Conservation (phyloP, 1,139 yeast genomes). For the Kazachstania sp. region DNA sequence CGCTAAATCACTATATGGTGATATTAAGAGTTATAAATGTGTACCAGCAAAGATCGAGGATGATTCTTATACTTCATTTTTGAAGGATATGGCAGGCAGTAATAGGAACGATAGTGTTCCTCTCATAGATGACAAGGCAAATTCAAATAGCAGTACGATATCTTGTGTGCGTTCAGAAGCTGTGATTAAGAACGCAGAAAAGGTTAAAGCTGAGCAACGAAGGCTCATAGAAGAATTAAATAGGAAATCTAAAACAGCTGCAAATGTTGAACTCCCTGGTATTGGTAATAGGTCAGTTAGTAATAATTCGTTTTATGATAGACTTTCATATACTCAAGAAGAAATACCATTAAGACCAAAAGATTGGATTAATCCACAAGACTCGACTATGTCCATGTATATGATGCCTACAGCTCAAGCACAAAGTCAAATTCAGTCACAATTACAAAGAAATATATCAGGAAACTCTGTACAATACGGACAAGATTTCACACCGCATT, state of each 20-base stretch:
- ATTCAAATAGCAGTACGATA: neutral
- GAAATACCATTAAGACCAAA: neutral
- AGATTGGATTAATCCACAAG: conserved; percentile 1
- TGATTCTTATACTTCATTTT: conserved; percentile 6
- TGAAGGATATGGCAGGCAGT: conserved; percentile 1
- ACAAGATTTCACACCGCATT: neutral
- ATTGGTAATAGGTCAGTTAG: neutral
- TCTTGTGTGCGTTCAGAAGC: neutral
- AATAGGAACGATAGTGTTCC: neutral
- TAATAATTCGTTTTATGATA: conserved; percentile 2
- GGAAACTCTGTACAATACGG: neutral
- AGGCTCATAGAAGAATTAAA: conserved; percentile 14
- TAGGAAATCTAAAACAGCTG: conserved; percentile 6
- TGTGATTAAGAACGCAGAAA: conserved; percentile 17
- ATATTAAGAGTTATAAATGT: conserved; percentile 25
- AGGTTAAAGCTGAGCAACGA: conserved; percentile 20
- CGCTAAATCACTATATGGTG: conserved; percentile 26
- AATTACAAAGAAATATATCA: neutral
- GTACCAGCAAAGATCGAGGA: conserved; percentile 24
- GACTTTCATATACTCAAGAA: neutral
- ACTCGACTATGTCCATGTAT: neutral
- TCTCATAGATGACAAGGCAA: neutral
- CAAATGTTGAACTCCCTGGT: neutral
- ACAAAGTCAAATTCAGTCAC: neutral
- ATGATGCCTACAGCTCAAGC: neutral